A percentile compares a stretch with the other conserved stretches of the same genome.
These are phyloP conservation scores for Novymonas esmeraldas DNA, from an alignment of 208 protist species.

Conservation along the genomic window DNA sequence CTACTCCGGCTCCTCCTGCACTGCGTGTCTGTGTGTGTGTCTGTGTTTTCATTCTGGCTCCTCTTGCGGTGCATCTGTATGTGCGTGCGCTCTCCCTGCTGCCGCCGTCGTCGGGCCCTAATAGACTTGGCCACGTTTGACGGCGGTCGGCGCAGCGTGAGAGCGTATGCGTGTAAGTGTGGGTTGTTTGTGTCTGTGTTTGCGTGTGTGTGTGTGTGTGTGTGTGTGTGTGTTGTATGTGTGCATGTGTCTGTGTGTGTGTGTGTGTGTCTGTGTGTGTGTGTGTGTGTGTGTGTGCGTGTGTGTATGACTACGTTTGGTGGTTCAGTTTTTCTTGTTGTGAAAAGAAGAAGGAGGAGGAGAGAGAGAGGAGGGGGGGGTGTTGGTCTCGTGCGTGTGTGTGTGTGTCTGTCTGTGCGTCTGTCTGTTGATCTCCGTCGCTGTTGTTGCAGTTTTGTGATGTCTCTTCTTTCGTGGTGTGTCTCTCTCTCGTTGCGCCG, in stretches of 20 bases:
- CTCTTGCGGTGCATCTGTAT: no score
- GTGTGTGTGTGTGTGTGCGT: no score
- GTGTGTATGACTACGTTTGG: no score
- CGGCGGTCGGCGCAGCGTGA: no score
- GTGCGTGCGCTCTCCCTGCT: no score
- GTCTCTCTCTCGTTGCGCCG: background rate
- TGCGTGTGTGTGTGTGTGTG: background rate
- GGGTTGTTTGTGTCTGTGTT: background rate
- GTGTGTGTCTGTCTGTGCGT: background rate
- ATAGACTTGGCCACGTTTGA: no score
- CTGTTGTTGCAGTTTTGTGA: background rate
- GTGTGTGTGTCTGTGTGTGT: background rate
- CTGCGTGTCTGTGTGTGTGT: background rate
- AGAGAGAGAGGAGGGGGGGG: no score
- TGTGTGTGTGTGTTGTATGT: background rate
- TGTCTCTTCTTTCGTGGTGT: background rate
- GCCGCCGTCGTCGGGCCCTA: no score
- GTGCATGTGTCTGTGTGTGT: background rate
- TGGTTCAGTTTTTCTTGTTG: no score
- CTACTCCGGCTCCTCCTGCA: background rate
- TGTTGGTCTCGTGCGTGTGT: no score
- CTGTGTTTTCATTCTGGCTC: background rate
- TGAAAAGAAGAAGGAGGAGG: no score
- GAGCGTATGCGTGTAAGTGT: no score
- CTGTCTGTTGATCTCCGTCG: background rate